Conservation (phyloP, 108 stramenopile species). For the Cylindrotheca fusiformis region DNA sequence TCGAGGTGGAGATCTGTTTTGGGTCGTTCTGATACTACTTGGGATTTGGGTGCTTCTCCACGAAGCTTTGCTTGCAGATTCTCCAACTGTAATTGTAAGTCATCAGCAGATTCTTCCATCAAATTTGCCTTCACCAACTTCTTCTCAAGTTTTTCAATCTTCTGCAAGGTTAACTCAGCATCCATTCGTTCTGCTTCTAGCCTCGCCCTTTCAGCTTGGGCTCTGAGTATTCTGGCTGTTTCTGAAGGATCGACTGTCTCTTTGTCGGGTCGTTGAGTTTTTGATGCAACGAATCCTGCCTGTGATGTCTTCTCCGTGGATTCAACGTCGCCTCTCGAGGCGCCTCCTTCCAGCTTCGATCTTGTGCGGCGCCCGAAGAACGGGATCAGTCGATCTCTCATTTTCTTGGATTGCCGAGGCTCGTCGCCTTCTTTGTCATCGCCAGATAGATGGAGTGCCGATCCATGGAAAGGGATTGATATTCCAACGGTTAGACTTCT, state of each 20-base stretch:
- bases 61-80: conserved; percentile 38
- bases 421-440: too few relatives aligned
- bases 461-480: too few relatives aligned
- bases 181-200: conserved; percentile 71
- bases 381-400: too few relatives aligned
- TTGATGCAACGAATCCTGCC: not conserved
- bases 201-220: conserved; percentile 59
- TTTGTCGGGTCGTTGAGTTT: too few relatives aligned
- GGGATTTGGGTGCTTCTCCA: conserved; percentile 14
- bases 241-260: conserved; percentile 11
- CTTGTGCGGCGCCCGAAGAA: too few relatives aligned
- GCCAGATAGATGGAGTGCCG: too few relatives aligned
- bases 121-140: conserved; percentile 28
- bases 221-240: conserved; percentile 39
- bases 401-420: too few relatives aligned
- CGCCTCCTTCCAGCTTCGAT: too few relatives aligned
- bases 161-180: conserved; percentile 61
- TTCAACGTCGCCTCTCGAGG: too few relatives aligned
- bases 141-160: conserved; percentile 58
- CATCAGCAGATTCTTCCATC: conserved; percentile 18
- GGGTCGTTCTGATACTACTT: not conserved
- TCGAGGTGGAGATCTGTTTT: not conserved
- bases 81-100: conserved; percentile 47
- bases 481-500: too few relatives aligned
- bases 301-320: not conserved